Base-by-base conservation (phyloP, 2,329 filamentous ascomycete species). In the Ophiostoma perfectum region DNA sequence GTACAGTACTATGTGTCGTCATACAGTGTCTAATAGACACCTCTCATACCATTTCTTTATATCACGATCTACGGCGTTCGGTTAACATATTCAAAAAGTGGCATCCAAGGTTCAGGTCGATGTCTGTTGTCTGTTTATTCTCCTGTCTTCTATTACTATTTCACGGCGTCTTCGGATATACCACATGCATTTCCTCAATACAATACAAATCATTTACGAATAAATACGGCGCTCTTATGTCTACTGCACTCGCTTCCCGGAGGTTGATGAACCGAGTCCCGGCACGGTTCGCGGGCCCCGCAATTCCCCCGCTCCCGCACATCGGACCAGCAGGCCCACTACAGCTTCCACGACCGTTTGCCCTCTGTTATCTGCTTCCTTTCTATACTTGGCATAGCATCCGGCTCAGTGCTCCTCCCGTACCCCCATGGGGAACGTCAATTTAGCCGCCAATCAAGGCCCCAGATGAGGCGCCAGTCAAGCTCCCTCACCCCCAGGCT, bases 1-100 rank as follows among this genome's bases (percentile, higher is more conserved):
- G 5, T 49, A 42, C 49, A 78, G 75, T 80, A 80, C 69, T 80
- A 80, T 68, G 77, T 80, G 6, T 76, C 78, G 5, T 78, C 77
- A 5, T 79, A 77, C 72, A 79, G 78, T 65, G 67, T 73, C 14
- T 79, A 16, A 63, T 7, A 27, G 4, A 14, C 12, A n/a, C 5
- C 16, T 18, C 41, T 42, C 1, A 12, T 63, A 9, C 27, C 38
- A n/a, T 9, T 63, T 62, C 14, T 38, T 60, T 6, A 5, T 62
- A 12, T 41, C 38, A 62, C 7, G 38, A 62, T 58, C 55, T 60
- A 36, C 60, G 60, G 60, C 60, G 60, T 63, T 62, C 42, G 60
- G 16, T 27, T 27, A 27, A 27, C 27, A 27, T 27, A 18, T 3
- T 27, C 18, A 55, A 55, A 49, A 55, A 8, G 18, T 55, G 49